Evolutionary conservation across 2,329 filamentous ascomycete genomes (phyloP).

Genomic region (Pseudogymnoascus sp.): DNA sequence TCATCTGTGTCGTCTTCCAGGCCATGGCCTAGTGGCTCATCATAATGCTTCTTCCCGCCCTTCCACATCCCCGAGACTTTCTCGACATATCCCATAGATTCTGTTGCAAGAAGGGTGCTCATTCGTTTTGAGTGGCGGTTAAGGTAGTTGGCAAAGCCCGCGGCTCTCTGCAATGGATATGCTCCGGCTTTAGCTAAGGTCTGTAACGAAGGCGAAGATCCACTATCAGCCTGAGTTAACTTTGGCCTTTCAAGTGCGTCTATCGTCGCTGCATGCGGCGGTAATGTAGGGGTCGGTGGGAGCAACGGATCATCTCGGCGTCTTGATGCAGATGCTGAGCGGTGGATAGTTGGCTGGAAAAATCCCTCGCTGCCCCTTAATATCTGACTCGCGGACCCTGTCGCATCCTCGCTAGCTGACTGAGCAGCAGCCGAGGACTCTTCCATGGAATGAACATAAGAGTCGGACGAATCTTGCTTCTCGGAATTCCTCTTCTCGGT

Average conservation of each 20-base stretch:
- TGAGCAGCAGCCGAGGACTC: slow-evolving; percentile 63
- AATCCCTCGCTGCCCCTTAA: slow-evolving; percentile 83
- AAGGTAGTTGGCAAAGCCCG: slow-evolving; percentile 74
- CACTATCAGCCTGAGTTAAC: slow-evolving; percentile 26
- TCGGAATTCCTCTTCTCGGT: slow-evolving; percentile 44
- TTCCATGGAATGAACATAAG: slow-evolving; percentile 64
- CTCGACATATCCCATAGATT: slow-evolving; percentile 93
- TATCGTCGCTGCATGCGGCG: slow-evolving; percentile 18
- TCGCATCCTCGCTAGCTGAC: slow-evolving; percentile 64
- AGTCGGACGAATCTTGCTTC: slow-evolving; percentile 60
- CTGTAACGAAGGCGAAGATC: slow-evolving; percentile 45
- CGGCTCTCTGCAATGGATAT: slow-evolving; percentile 76
- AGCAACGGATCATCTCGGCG: slow-evolving; percentile 18
- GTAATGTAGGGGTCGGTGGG: slow-evolving; percentile 15
- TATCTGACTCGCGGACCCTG: slow-evolving; percentile 83
- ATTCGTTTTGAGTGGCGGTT: slow-evolving; percentile 72
- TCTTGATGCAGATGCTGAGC: slow-evolving; percentile 30
- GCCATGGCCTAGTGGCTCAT: slow-evolving; percentile 46
- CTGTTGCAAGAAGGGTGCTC: slow-evolving; percentile 73
- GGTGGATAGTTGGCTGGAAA: slow-evolving; percentile 62
- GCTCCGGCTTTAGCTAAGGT: slow-evolving; percentile 54
- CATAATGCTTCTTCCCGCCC: slow-evolving; percentile 82
- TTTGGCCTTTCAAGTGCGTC: slow-evolving; percentile 15
- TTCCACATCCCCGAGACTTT: slow-evolving; percentile 98
- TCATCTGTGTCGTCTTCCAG: slow-evolving; percentile 47